These are phyloP conservation scores for Naganishia liquefaciens DNA, from an alignment of 1,284 basidiomycete genomes.

Conservation along the genomic window DNA sequence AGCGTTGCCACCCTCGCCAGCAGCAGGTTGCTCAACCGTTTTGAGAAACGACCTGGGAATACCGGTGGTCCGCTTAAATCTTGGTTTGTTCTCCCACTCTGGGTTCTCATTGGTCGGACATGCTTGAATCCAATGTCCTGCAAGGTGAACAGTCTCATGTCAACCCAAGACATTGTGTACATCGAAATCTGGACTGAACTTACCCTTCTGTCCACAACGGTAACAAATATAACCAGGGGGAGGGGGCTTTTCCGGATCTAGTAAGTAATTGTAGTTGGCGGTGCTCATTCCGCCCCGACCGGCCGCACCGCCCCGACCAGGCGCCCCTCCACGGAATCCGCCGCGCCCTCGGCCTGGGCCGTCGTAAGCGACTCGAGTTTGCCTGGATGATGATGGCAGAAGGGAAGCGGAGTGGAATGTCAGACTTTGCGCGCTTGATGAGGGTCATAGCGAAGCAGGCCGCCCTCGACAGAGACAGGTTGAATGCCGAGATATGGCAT, in stretches of 20 bases:
- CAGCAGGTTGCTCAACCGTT: constrained; percentile 78
- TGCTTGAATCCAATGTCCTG: constrained; percentile 99
- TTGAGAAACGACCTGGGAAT: constrained; percentile 97
- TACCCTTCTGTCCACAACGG: constrained; percentile 95
- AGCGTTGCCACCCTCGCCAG: constrained; percentile 65
- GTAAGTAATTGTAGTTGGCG: constrained; percentile 43
- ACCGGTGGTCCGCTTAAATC: constrained; percentile 96
- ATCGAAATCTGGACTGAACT: constrained; percentile 38
- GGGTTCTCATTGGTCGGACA: constrained; percentile 97
- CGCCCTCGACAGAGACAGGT: neutral
- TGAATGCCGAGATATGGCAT: too few relatives aligned
- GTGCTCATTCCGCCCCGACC: constrained; percentile 35
- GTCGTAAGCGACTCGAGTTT: constrained; percentile 66
- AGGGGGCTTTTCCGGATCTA: constrained; percentile 56
- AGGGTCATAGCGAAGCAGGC: neutral
- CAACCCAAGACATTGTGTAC: constrained; percentile 12
- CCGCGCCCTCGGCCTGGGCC: constrained; percentile 67
- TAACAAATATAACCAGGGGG: constrained; percentile 98
- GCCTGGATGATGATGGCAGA: constrained; percentile 57
- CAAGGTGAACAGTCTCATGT: constrained; percentile 25
- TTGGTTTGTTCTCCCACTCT: constrained; percentile 88
- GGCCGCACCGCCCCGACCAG: constrained; percentile 39
- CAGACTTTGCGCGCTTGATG: neutral
- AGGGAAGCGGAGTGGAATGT: constrained; percentile 8
- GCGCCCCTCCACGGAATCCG: constrained; percentile 50